Evolutionary conservation across 2,329 filamentous ascomycete species (phyloP).

Genomic region (Graphilbum sp.): DNA sequence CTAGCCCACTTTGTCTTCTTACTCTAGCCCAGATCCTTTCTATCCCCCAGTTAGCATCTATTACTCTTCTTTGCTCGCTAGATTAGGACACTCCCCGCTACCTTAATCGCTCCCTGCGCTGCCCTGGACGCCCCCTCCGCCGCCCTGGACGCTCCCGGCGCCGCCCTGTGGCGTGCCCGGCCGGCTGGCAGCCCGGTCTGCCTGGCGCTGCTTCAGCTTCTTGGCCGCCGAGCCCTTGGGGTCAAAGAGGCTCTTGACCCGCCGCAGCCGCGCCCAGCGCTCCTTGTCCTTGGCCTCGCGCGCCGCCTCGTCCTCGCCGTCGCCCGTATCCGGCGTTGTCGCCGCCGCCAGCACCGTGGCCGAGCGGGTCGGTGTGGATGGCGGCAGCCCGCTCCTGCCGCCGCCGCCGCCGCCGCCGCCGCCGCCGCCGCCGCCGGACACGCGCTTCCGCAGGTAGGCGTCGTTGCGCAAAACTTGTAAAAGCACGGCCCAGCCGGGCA

Average conservation of each 20-base stretch:
- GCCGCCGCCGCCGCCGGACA: conserved; percentile 6
- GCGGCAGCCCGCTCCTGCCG: conserved; percentile 14
- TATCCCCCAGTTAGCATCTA: too few species aligned
- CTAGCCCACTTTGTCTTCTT: too few species aligned
- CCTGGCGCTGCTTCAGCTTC: conserved; percentile 22
- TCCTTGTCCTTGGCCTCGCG: conserved; percentile 50
- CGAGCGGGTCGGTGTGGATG: conserved; percentile 1
- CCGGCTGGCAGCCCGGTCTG: neutral
- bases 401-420: conserved; percentile 15
- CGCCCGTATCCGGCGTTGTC: conserved; percentile 13
- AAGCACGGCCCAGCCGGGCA: conserved; percentile 39
- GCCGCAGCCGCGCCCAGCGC: conserved; percentile 53
- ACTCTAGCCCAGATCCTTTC: too few species aligned
- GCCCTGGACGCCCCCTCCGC: too few species aligned
- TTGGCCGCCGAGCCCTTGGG: conserved; percentile 36
- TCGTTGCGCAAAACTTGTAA: conserved; percentile 41
- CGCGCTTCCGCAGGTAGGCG: conserved; percentile 29
- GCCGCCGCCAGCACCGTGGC: neutral
- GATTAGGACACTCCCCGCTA: too few species aligned
- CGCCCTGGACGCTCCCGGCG: too few species aligned
- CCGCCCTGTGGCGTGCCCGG: conserved; percentile 6
- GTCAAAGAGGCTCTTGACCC: conserved; percentile 57
- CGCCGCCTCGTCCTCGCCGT: conserved; percentile 29
- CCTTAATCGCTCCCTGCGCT: too few species aligned
- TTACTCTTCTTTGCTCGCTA: too few species aligned